Conservation (phyloP, 495 filamentous ascomycete species). For the Extremus antarcticus region DNA sequence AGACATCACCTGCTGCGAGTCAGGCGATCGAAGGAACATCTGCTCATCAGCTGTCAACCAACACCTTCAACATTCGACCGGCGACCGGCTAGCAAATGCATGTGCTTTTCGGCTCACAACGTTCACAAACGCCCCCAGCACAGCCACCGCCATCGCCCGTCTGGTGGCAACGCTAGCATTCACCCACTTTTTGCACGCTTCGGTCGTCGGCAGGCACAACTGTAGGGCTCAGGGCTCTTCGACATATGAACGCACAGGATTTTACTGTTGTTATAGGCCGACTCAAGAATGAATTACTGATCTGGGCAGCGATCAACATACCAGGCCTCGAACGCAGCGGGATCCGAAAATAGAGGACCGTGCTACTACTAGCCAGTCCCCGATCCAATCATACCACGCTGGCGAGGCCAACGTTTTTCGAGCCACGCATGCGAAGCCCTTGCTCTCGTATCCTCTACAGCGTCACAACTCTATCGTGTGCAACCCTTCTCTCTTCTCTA, state of each 20-base stretch:
- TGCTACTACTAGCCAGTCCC: neutral
- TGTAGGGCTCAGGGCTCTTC: no score
- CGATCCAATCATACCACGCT: neutral
- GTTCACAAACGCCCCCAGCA: no score
- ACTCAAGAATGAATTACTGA: neutral
- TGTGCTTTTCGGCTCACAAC: no score
- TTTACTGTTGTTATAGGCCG: no score
- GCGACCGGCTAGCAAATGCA: no score
- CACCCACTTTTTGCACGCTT: no score
- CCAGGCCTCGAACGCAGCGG: neutral
- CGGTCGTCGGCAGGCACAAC: no score
- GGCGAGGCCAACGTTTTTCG: neutral
- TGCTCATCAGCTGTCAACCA: neutral
- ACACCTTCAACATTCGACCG: no score
- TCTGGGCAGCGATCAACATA: neutral
- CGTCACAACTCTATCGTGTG: neutral
- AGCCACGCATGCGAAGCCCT: conserved; percentile 1
- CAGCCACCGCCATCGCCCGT: neutral
- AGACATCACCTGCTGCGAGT: neutral
- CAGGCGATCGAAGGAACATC: neutral
- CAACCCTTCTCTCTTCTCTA: neutral
- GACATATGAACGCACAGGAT: no score
- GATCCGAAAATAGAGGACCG: conserved; percentile 4
- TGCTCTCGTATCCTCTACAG: conserved; percentile 5
- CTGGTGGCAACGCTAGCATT: neutral